Conservation (phyloP, 2,329 filamentous ascomycete species). For the Pseudogymnoascus sp. region DNA sequence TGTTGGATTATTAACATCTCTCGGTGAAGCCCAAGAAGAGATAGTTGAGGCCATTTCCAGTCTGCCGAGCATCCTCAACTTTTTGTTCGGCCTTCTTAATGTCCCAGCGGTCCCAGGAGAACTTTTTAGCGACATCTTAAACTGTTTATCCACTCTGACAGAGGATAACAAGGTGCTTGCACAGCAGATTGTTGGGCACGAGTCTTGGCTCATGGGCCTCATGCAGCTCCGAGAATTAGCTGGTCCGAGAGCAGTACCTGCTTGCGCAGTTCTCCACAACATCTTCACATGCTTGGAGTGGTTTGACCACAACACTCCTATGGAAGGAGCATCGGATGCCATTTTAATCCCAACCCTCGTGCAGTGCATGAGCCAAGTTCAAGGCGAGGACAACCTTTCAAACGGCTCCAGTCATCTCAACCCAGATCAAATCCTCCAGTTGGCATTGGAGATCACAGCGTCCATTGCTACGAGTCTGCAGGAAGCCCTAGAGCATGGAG, state of each 20-base stretch:
- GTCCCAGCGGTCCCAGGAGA: slow-evolving; percentile 32
- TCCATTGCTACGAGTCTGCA: slow-evolving; percentile 55
- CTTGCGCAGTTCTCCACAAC: slow-evolving; percentile 56
- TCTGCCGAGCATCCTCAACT: slow-evolving; percentile 40
- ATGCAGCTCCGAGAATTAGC: slow-evolving; percentile 39
- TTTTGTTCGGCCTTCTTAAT: slow-evolving; percentile 47
- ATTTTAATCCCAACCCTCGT: slow-evolving; percentile 39
- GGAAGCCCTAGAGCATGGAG: slow-evolving; percentile 40
- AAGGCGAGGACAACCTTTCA: slow-evolving; percentile 16
- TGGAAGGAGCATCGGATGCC: slow-evolving; percentile 43
- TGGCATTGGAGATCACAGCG: slow-evolving; percentile 54
- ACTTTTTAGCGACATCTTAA: slow-evolving; percentile 38
- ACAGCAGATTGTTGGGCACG: slow-evolving; percentile 44
- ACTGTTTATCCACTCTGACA: slow-evolving; percentile 48
- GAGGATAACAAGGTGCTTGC: slow-evolving; percentile 51
- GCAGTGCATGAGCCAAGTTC: slow-evolving; percentile 21
- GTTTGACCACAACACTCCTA: slow-evolving; percentile 43
- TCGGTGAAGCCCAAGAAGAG: slow-evolving; percentile 54
- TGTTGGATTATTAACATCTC: slow-evolving; percentile 42
- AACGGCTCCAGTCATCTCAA: slow-evolving; percentile 15
- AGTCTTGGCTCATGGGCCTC: slow-evolving; percentile 43
- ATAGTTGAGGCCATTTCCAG: slow-evolving; percentile 46
- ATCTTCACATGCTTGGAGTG: slow-evolving; percentile 47
- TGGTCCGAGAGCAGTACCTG: slow-evolving; percentile 43
- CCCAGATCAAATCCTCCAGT: slow-evolving; percentile 25